Evolutionary conservation across 1,139 yeast species (phyloP).

Genomic region (Suhomyces yuchorum): DNA sequence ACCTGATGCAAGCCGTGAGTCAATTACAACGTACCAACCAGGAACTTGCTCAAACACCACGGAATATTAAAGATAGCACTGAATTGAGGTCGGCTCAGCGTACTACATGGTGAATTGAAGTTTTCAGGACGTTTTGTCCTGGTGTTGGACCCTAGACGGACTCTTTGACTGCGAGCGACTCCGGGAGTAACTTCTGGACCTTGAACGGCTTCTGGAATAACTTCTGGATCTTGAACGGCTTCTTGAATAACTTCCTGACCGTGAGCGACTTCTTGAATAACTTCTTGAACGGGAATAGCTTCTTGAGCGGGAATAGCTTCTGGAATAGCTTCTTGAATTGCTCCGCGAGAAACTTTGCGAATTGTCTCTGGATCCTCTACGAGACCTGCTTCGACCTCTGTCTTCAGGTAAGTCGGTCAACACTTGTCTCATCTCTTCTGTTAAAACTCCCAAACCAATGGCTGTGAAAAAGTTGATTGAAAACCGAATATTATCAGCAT

Average conservation of each 20-base stretch:
- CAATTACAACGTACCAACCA: background rate
- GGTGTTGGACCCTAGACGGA: background rate
- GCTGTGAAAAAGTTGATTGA: constrained; percentile 92
- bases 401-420: constrained; percentile 41
- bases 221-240: constrained; percentile 21
- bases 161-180: background rate
- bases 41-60: background rate
- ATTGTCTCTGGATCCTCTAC: constrained; percentile 22
- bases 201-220: constrained; percentile 14
- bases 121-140: background rate
- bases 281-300: constrained; percentile 25
- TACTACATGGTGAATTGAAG: too few relatives aligned
- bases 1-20: background rate
- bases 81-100: background rate
- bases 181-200: constrained; percentile 20
- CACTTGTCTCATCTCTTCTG: constrained; percentile 76
- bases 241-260: constrained; percentile 24
- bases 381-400: constrained; percentile 19
- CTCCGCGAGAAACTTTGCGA: constrained; percentile 24
- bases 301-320: constrained; percentile 21
- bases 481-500: constrained; percentile 67
- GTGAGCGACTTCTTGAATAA: constrained; percentile 14
- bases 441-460: constrained; percentile 80
- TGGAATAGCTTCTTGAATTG: constrained; percentile 15
- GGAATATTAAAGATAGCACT: background rate